phyloP scores from a whole-genome alignment of 768 basidiomycete species.

The Tremella fuciformis region DNA sequence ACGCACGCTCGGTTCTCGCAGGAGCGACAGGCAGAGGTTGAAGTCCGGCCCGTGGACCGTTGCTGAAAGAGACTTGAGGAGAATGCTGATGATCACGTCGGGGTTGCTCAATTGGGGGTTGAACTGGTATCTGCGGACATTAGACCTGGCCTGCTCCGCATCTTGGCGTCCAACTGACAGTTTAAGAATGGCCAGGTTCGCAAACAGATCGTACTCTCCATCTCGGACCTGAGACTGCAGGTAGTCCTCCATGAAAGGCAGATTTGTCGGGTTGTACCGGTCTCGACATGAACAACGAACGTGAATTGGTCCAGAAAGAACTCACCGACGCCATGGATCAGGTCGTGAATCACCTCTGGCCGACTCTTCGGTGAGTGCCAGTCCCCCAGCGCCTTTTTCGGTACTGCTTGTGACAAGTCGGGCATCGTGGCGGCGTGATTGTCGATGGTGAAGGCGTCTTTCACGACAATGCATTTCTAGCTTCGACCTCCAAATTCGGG shows the following conservation, averaged over 20 bases:
- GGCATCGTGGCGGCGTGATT: slow-evolving; percentile 12
- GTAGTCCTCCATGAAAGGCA: slow-evolving; percentile 91
- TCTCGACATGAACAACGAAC: slow-evolving; percentile 56
- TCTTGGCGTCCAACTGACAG: slow-evolving; percentile 58
- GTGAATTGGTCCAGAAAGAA: slow-evolving; percentile 8
- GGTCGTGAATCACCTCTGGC: slow-evolving; percentile 81
- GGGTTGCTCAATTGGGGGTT: slow-evolving; percentile 89
- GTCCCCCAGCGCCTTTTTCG: slow-evolving; percentile 39
- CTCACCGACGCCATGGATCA: slow-evolving; percentile 55
- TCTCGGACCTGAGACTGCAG: slow-evolving; percentile 88
- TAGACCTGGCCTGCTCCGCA: slow-evolving; percentile 6
- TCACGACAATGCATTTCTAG: neutral
- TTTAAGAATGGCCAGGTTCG: slow-evolving; percentile 91
- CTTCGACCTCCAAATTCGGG: slow-evolving; percentile 3
- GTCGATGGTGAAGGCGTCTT: neutral
- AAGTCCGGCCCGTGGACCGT: slow-evolving; percentile 68
- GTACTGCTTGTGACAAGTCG: slow-evolving; percentile 19
- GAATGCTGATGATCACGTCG: slow-evolving; percentile 89
- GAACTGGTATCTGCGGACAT: slow-evolving; percentile 78
- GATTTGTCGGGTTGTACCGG: slow-evolving; percentile 94
- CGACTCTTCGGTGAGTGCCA: slow-evolving; percentile 64
- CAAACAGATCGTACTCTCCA: slow-evolving; percentile 88
- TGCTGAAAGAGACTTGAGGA: slow-evolving; percentile 65
- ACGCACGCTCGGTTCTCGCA: slow-evolving; percentile 38
- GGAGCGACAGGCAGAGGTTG: slow-evolving; percentile 85